phyloP scores from a whole-genome alignment of 257 asterid genomes.

The Nicotiana benthamiana region DNA sequence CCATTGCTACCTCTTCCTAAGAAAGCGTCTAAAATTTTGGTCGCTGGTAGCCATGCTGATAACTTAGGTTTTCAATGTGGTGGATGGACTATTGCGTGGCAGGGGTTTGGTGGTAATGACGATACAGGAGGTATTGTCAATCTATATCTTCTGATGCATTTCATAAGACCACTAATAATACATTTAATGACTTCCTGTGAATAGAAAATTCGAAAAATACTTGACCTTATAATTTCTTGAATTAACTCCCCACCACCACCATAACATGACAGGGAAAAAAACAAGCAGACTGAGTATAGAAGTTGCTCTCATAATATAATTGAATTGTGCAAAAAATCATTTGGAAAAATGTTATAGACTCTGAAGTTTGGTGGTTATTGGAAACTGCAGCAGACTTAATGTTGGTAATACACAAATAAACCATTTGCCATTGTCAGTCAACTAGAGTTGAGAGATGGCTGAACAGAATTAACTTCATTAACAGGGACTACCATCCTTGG shows the following conservation, averaged over 20 bases:
- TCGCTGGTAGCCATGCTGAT: constrained; percentile 83
- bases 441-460: background rate
- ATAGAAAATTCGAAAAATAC: background rate
- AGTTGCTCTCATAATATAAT: background rate
- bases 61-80: constrained; percentile 91
- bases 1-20: constrained; percentile 64
- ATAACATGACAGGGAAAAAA: background rate
- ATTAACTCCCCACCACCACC: background rate
- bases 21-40: constrained; percentile 54
- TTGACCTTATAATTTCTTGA: background rate
- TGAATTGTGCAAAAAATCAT: background rate
- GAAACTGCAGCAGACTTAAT: background rate
- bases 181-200: background rate
- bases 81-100: constrained; percentile 91
- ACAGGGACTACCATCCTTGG: constrained; percentile 76
- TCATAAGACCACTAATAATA: background rate
- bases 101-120: constrained; percentile 70
- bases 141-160: background rate
- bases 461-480: constrained; percentile 8
- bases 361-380: background rate
- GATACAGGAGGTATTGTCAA: constrained; percentile 44
- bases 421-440: background rate
- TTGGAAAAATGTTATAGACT: background rate
- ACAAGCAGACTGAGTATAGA: background rate
- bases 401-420: background rate